Conservation (phyloP, 2,329 filamentous ascomycete species). For the Botrytis medusae region DNA sequence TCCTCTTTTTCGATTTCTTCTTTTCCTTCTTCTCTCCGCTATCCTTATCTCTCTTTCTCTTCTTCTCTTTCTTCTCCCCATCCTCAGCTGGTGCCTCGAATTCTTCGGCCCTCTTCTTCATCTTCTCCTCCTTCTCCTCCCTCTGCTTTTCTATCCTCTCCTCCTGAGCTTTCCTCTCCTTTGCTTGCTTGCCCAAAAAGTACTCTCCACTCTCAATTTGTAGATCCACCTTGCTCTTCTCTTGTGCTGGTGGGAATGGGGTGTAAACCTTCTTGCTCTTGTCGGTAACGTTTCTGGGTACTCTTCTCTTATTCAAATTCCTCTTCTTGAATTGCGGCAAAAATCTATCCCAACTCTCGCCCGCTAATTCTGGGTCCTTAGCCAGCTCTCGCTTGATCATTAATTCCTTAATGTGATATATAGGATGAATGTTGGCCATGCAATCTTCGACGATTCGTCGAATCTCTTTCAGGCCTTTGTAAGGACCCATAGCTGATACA, state of each 20-base stretch:
- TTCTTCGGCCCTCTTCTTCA: slow-evolving; percentile 79
- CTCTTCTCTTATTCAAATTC: slow-evolving; percentile 78
- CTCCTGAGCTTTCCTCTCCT: slow-evolving; percentile 78
- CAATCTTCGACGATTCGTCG: slow-evolving; percentile 88
- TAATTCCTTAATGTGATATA: slow-evolving; percentile 91
- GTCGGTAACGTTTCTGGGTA: slow-evolving; percentile 83
- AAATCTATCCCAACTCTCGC: slow-evolving; percentile 94
- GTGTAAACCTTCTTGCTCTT: slow-evolving; percentile 95
- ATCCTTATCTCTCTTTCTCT: slow-evolving; percentile 40
- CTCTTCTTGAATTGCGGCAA: slow-evolving; percentile 96
- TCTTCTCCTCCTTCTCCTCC: slow-evolving; percentile 84
- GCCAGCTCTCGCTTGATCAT: slow-evolving; percentile 93
- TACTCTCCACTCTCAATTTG: slow-evolving; percentile 99
- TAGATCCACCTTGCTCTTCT: slow-evolving; percentile 98
- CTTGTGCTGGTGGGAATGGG: slow-evolving; percentile 91
- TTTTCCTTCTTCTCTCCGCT: slow-evolving; percentile 34
- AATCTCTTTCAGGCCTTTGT: slow-evolving; percentile 90
- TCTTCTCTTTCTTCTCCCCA: slow-evolving; percentile 53
- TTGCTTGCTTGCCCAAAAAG: slow-evolving; percentile 89
- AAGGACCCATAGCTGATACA: slow-evolving; percentile 86
- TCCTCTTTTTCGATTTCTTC: slow-evolving; percentile 26
- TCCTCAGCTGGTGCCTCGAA: slow-evolving; percentile 85
- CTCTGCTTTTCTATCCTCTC: slow-evolving; percentile 82
- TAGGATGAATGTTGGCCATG: slow-evolving; percentile 90
- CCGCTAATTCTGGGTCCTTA: slow-evolving; percentile 81